A percentile compares a stretch with the other conserved stretches of the same genome.
Conservation (phyloP, 805 yeast genomes). For the Hanseniaspora clermontiae region DNA sequence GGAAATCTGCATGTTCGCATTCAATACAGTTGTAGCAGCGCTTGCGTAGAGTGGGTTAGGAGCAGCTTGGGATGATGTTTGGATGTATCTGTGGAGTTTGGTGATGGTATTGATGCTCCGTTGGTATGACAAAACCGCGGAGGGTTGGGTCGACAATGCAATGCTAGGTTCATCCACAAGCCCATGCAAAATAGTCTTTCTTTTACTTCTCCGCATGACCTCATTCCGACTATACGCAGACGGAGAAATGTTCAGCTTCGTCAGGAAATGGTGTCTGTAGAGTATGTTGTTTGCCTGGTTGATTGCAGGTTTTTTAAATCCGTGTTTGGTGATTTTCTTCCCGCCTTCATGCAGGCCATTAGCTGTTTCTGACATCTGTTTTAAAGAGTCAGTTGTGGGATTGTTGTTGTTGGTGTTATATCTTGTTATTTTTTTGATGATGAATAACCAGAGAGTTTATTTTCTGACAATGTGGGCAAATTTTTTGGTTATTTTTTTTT, state of each 20-base stretch:
- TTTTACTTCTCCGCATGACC: background rate
- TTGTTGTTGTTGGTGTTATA: too few relatives aligned
- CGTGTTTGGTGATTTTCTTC: background rate
- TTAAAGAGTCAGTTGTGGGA: too few relatives aligned
- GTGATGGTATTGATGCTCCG: background rate
- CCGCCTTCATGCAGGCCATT: background rate
- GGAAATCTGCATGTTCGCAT: slow-evolving; percentile 4
- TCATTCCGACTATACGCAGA: background rate
- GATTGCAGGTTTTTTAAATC: background rate
- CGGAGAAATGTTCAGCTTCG: background rate
- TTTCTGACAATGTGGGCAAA: too few relatives aligned
- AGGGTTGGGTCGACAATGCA: background rate
- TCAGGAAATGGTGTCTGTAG: background rate
- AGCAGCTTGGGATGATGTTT: background rate
- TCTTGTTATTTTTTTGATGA: too few relatives aligned
- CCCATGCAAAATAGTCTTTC: background rate
- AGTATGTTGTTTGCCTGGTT: slow-evolving; percentile 7
- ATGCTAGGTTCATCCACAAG: background rate
- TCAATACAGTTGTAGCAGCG: background rate
- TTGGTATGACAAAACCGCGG: background rate
- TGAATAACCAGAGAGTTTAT: too few relatives aligned
- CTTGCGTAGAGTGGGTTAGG: too few relatives aligned
- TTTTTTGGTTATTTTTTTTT: too few relatives aligned
- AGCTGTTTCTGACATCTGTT: background rate
- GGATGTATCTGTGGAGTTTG: background rate